Evolutionary conservation across 352 stramenopile genomes (phyloP), one percentile per base, ranked within the genome.

Genomic region (Aphanomyces stellatus): DNA sequence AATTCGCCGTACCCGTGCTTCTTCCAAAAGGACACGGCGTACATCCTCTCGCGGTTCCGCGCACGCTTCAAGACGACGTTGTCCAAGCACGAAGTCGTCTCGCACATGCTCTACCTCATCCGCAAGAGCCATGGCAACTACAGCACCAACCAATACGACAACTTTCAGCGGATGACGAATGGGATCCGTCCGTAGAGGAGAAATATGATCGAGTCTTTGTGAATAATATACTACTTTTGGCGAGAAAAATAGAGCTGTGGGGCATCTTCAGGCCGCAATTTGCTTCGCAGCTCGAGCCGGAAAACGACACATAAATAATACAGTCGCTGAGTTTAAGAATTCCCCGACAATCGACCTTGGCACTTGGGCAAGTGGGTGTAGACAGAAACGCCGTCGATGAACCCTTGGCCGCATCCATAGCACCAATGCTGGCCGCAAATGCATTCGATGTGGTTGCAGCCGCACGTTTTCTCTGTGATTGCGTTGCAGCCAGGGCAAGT

Each of bases 1-100:
- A 84, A 98, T 57, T 98, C 93, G 57, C 93, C 93, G 41, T 99
- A 99, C 74, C 95, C 95, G 51, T 99, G 96, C 74, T 99, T 99
- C 71, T 74, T 81, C 42, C 77, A 76, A 70, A 93, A 93, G 63
- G 80, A 93, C 61, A 71, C 85, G 51, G 75, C 81, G 51, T 91
- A 91, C 74, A 91, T 96, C 74, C 71, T 96, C 69, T 78, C 91
- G 51, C 81, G 83, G 65, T 75, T 97, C 62, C 83, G 87, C n/a
- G 79, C 78, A 62, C 85, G 90, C 49, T 95, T 97, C 75, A 95
- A 95, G 74, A 74, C 91, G 25, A 79, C 76, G 30, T 69, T 96
- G 46, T 88, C 87, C 8, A 96, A 95, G 71, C 82, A 95, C 65
- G 88, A 97, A 43, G 89, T 87, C 4, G 91, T 97, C 25, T 85